A percentile compares a stretch with the other conserved stretches of the same genome.
phyloP scores from a whole-genome alignment of 257 asterid genomes.

The Orobanche coerulescens region DNA sequence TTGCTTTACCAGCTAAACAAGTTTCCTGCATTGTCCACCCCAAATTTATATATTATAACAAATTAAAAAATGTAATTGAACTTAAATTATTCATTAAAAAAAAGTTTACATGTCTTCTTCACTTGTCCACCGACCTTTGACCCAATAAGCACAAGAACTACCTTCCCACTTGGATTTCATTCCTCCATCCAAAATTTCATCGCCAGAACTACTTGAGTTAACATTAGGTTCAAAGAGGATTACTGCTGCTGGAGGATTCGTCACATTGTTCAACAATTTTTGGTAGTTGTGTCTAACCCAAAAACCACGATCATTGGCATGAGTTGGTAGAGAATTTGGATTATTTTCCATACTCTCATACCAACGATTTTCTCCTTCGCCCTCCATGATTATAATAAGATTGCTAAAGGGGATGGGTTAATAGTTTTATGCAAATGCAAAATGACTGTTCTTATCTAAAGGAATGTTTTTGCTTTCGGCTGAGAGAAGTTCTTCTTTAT shows the following conservation, averaged over 20 bases:
- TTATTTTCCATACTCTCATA: too few relatives aligned
- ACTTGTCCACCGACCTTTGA: constrained; percentile 70
- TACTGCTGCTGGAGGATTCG: too few relatives aligned
- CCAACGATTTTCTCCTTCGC: background rate
- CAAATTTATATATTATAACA: background rate
- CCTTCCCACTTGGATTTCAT: constrained; percentile 5
- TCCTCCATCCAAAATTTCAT: background rate
- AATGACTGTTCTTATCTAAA: background rate
- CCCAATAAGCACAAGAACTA: constrained; percentile 25
- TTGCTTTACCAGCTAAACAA: constrained; percentile 36
- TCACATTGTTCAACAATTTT: too few relatives aligned
- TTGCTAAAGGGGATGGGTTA: background rate
- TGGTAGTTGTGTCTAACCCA: too few relatives aligned
- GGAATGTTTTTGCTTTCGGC: background rate
- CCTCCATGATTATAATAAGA: background rate
- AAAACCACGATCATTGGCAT: too few relatives aligned
- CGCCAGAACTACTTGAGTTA: background rate
- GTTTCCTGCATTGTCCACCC: constrained; percentile 27
- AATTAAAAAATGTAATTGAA: background rate
- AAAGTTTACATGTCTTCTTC: constrained; percentile 54
- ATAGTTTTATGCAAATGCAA: background rate
- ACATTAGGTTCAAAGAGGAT: too few relatives aligned
- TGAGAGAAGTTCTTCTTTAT: background rate
- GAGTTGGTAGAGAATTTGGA: too few relatives aligned
- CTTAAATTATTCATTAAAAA: too few relatives aligned